phyloP scores from a whole-genome alignment of 345 rosid species.

The Populus pruinosa region DNA sequence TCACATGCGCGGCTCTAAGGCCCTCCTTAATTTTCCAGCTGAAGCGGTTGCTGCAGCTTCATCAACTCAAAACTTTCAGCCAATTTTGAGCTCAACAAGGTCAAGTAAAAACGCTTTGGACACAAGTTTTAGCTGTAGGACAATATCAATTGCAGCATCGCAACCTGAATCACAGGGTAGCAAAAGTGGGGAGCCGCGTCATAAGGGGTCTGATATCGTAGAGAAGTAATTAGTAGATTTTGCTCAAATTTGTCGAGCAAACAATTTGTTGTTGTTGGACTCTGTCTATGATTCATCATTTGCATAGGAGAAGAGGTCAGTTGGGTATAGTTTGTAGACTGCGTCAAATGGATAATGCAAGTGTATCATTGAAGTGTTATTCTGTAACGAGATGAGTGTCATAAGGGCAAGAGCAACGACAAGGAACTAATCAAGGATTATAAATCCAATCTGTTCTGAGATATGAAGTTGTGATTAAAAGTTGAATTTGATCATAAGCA shows the following conservation, averaged over 20 bases:
- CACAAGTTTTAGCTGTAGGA: slow-evolving; percentile 12
- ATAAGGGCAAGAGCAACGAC: neutral
- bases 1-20: slow-evolving; percentile 61
- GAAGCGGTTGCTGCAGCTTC: slow-evolving; percentile 24
- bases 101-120: slow-evolving; percentile 6
- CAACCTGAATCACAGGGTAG: slow-evolving; percentile 28
- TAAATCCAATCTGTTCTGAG: neutral
- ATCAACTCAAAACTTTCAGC: neutral
- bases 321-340: neutral
- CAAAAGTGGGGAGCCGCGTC: slow-evolving; percentile 8
- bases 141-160: slow-evolving; percentile 4
- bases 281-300: neutral
- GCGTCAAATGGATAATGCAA: neutral
- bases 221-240: neutral
- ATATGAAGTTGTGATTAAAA: too few species aligned
- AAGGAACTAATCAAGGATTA: neutral
- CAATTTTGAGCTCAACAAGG: neutral
- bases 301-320: neutral
- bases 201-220: neutral
- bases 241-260: neutral
- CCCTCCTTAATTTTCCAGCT: slow-evolving; percentile 59
- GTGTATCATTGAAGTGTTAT: neutral
- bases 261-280: too few species aligned
- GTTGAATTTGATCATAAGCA: neutral
- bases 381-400: neutral